Evolutionary conservation across 345 rosid genomes (phyloP).

Genomic region (Luvunga scandens): DNA sequence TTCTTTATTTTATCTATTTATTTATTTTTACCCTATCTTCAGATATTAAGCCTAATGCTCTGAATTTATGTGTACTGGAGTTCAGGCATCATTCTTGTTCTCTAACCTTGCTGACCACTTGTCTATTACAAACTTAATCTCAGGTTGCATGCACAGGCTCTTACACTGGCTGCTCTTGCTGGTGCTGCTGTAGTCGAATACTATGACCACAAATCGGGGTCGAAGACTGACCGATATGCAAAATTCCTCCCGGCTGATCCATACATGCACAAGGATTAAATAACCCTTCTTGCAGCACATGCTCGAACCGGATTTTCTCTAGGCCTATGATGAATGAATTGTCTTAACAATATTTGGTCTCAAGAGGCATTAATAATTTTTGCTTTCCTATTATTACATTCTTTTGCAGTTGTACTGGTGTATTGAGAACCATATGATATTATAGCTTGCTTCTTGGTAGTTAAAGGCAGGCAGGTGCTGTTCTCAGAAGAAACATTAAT

Average conservation of each 20-base stretch:
- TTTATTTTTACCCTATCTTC: background rate
- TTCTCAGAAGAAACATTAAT: background rate
- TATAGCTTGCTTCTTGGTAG: background rate
- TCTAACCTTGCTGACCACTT: background rate
- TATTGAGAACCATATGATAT: background rate
- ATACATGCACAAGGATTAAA: conserved; percentile 45
- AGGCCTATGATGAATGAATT: background rate
- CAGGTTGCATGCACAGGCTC: conserved; percentile 95
- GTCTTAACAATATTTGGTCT: background rate
- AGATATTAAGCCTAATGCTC: too few species aligned
- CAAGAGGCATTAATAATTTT: background rate
- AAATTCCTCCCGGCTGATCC: conserved; percentile 43
- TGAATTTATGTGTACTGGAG: background rate
- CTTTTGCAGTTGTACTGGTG: background rate
- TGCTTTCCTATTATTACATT: background rate
- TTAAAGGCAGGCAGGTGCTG: background rate
- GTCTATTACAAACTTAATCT: background rate
- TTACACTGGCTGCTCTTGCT: conserved; percentile 83
- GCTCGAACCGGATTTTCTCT: background rate
- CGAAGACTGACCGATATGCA: conserved; percentile 49
- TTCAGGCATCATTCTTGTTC: background rate
- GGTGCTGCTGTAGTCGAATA: conserved; percentile 91
- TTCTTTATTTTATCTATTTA: background rate
- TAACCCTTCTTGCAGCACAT: too few species aligned
- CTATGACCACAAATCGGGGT: conserved; percentile 63